phyloP scores from a whole-genome alignment of 2,329 filamentous ascomycete genomes.

The Alternaria triticimaculans region DNA sequence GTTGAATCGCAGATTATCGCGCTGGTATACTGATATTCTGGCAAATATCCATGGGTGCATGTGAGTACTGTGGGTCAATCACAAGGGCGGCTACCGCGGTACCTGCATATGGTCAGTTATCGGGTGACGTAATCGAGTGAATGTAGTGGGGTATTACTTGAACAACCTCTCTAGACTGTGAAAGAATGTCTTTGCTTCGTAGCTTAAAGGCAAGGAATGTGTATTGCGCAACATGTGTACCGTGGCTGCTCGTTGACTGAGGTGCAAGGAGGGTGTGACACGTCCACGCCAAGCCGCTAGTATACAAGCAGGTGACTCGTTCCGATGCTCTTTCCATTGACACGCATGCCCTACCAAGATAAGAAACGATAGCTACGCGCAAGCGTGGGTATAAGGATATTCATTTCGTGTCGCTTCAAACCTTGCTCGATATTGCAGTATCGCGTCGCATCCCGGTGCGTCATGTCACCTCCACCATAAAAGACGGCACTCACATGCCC shows the following conservation, averaged over 20 bases:
- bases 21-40: neutral
- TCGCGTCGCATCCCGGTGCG: neutral
- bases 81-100: slow-evolving; percentile 11
- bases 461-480: neutral
- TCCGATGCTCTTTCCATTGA: slow-evolving; percentile 1
- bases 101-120: slow-evolving; percentile 6
- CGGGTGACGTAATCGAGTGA: slow-evolving; percentile 1
- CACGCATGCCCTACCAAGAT: neutral
- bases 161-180: neutral
- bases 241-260: slow-evolving; percentile 4
- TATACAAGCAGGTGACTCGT: slow-evolving; percentile 1
- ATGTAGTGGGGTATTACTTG: neutral
- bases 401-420: neutral
- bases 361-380: neutral
- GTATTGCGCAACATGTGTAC: neutral
- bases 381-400: neutral
- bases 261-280: slow-evolving; percentile 10
- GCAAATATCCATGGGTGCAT: neutral
- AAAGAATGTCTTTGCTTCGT: neutral
- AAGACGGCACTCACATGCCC: neutral
- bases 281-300: slow-evolving; percentile 19
- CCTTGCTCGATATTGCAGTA: neutral
- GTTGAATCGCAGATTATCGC: neutral
- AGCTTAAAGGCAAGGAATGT: neutral
- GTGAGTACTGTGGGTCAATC: slow-evolving; percentile 5